These are phyloP conservation scores for Sanghuangporus sanghuang DNA, from an alignment of 1,284 basidiomycete species.

Conservation along the genomic window DNA sequence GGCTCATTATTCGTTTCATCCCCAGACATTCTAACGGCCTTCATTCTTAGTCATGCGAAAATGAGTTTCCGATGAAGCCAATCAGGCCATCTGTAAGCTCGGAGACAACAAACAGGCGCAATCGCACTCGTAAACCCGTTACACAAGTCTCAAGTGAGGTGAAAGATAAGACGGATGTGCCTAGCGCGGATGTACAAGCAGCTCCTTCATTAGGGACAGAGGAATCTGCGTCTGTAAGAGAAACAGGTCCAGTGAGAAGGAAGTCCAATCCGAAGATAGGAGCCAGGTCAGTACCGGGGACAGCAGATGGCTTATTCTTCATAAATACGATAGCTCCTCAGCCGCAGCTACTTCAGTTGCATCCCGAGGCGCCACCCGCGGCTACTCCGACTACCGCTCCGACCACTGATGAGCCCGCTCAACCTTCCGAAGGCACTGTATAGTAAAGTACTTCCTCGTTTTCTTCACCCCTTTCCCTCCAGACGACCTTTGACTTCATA, in stretches of 20 bases:
- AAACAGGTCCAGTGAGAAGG: neutral
- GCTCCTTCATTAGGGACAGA: conserved; percentile 31
- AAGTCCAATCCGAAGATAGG: neutral
- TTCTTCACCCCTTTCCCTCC: neutral
- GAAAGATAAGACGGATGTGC: neutral
- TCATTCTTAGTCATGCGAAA: conserved; percentile 36
- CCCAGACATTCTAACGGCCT: neutral
- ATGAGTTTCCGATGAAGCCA: conserved; percentile 46
- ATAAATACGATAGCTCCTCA: conserved; percentile 8
- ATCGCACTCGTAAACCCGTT: conserved; percentile 24
- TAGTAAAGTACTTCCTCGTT: neutral
- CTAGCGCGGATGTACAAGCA: conserved; percentile 28
- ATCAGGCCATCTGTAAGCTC: conserved; percentile 35
- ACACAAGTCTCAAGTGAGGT: neutral
- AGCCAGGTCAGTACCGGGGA: neutral
- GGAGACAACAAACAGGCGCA: conserved; percentile 26
- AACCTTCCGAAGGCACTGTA: neutral
- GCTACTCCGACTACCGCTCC: neutral
- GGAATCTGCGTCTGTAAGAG: neutral
- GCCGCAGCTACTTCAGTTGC: neutral
- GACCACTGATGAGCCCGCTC: neutral
- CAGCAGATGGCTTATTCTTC: neutral
- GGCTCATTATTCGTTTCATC: conserved; percentile 17
- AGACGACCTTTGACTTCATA: neutral
- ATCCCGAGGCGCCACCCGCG: neutral